These are phyloP conservation scores for Cystobasidiopsis lactophilus DNA, from an alignment of 768 basidiomycete species.

Conservation along the genomic window DNA sequence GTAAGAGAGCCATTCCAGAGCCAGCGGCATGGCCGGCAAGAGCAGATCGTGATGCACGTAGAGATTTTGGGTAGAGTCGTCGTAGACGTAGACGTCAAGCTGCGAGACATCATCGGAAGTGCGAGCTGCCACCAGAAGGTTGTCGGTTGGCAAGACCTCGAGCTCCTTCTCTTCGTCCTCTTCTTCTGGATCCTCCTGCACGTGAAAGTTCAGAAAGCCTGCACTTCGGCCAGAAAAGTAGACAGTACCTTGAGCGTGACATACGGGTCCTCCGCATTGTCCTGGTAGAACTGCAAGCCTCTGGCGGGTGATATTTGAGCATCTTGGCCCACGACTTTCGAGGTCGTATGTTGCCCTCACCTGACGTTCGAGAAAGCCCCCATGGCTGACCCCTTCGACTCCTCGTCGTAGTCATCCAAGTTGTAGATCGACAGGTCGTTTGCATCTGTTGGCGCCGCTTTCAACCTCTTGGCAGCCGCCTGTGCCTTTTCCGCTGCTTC, in stretches of 20 bases:
- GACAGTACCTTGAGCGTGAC: constrained; percentile 70
- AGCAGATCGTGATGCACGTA: constrained; percentile 96
- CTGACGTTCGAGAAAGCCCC: constrained; percentile 3
- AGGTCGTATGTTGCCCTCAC: background rate
- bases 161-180: constrained; percentile 75
- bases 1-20: constrained; percentile 97
- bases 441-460: constrained; percentile 22
- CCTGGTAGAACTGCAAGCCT: constrained; percentile 22
- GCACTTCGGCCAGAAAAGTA: background rate
- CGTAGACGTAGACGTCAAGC: constrained; percentile 86
- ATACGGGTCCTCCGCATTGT: constrained; percentile 87
- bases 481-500: constrained; percentile 17
- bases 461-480: constrained; percentile 20
- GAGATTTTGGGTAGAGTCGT: constrained; percentile 56
- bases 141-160: constrained; percentile 71
- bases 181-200: constrained; percentile 39
- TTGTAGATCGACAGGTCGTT: constrained; percentile 63
- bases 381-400: constrained; percentile 25
- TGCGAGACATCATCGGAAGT: constrained; percentile 93
- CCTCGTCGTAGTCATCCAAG: constrained; percentile 78
- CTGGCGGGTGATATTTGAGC: no score
- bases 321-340: background rate
- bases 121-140: constrained; percentile 75
- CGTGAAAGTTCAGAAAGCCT: background rate
- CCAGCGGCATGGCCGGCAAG: constrained; percentile 90